Conservation (phyloP, 257 asterid genomes). For the Galeopsis tetrahit region DNA sequence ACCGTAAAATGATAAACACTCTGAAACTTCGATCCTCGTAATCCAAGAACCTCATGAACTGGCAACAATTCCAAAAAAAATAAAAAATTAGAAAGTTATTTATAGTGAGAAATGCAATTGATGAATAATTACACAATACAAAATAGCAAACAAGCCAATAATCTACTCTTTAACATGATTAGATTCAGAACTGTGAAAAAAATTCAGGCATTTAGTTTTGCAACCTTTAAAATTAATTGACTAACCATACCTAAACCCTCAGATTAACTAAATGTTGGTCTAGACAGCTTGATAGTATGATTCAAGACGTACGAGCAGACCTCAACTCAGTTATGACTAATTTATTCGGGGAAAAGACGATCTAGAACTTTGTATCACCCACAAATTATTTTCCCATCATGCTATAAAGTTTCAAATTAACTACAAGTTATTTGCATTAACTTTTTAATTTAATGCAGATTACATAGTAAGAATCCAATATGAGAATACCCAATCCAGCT, state of each 20-base stretch:
- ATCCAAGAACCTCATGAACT: slow-evolving; percentile 88
- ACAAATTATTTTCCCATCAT: slow-evolving; percentile 8
- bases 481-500: background rate
- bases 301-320: too few relatives aligned
- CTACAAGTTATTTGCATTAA: background rate
- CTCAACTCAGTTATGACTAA: too few relatives aligned
- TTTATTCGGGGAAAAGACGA: background rate
- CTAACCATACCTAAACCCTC: background rate
- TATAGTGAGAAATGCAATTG: background rate
- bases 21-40: slow-evolving; percentile 69
- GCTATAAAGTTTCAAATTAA: background rate
- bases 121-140: background rate
- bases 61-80: slow-evolving; percentile 36
- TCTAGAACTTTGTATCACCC: background rate
- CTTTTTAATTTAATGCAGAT: background rate
- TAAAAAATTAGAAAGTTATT: background rate
- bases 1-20: slow-evolving; percentile 89
- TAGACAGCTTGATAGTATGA: background rate
- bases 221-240: background rate
- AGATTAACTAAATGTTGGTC: background rate
- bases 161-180: background rate
- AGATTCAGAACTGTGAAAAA: background rate
- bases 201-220: background rate
- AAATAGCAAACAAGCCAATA: slow-evolving; percentile 2
- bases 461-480: background rate